A percentile compares a stretch with the other conserved stretches of the same genome.
Evolutionary conservation across 352 stramenopile genomes (phyloP).

Genomic region (Pythium insidiosum): DNA sequence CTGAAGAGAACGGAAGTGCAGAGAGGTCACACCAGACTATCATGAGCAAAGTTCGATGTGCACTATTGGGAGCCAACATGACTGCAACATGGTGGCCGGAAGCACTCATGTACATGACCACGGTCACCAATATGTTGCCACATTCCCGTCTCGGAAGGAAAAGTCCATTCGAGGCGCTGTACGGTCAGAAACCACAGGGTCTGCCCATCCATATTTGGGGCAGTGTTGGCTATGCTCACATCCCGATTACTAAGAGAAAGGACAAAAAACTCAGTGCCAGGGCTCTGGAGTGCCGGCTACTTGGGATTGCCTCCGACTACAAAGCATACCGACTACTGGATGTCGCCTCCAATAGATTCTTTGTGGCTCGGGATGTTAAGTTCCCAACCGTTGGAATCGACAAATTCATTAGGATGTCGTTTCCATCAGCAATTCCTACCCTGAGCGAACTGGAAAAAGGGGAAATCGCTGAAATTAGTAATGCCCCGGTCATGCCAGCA

Average conservation of each 20-base stretch:
- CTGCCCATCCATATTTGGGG: constrained; percentile 7
- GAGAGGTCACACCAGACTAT: constrained; percentile 1
- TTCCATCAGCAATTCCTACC: background rate
- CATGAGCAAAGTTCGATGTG: background rate
- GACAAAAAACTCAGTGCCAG: constrained; percentile 4
- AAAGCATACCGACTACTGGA: constrained; percentile 2
- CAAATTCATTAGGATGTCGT: background rate
- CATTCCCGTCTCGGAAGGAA: background rate
- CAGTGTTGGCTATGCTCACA: constrained; percentile 2
- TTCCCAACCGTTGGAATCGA: background rate
- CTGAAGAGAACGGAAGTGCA: constrained; percentile 5
- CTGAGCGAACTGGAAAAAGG: background rate
- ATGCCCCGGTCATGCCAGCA: background rate
- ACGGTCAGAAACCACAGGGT: background rate
- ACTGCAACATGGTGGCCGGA: constrained; percentile 1
- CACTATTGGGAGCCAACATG: constrained; percentile 1
- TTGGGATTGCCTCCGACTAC: background rate
- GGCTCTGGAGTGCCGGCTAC: constrained; percentile 2
- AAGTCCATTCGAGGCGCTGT: background rate
- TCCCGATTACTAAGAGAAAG: constrained; percentile 3
- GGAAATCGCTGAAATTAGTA: constrained; percentile 1
- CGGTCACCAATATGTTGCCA: background rate
- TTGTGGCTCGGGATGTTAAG: background rate
- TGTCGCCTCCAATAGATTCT: background rate
- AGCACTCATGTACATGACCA: background rate